Base-by-base conservation (phyloP, 805 yeast species). In the Dipodascus geniculatus region DNA sequence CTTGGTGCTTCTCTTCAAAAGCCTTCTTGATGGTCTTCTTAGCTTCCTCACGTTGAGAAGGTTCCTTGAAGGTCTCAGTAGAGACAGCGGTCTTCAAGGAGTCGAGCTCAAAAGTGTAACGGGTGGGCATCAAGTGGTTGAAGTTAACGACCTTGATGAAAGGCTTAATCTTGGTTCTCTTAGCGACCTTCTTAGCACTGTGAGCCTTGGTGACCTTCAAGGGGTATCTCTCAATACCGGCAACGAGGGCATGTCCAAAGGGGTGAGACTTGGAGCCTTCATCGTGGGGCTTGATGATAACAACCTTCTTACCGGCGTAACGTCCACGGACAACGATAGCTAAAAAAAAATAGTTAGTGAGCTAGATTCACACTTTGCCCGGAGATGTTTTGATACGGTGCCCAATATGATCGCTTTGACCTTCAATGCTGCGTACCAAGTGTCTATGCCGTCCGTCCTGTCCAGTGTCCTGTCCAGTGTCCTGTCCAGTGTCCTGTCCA, bases 241-340 rank as follows among this genome's bases (percentile, higher is more conserved):
- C 98, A 71, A 93, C 99, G 69, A 93, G 82, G 74, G 99, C 99
- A 71, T 93, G 98, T 75, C 96, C 96, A 87, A 89, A 93, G 71
- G 95, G 93, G 82, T 91, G 97, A 63, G 93, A 74, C 81, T 93
- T 93, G 80, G 98, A 81, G 74, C 99, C 99, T 72, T 93, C 97
- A 73, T 93, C 98, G 75, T 87, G 95, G 68, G 96, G 93, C 79
- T 87, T 89, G 74, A 93, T 90, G 73, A 93, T 89, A 75, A 93
- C 99, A 66, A 93, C 99, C 86, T 93, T 93, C 87, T 90, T 91
- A 82, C 99, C 99, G 75, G 99, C 99, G 87, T 82, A 91, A 81
- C 99, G 93, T 73, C 99, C 99, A 78, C 98, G 91, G 78, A 90
- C 96, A 76, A 93, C 90, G 80, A 93, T 90, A 81, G 98, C 95